Base-by-base conservation (phyloP, 805 yeast genomes). In the Candida chauliodis region DNA sequence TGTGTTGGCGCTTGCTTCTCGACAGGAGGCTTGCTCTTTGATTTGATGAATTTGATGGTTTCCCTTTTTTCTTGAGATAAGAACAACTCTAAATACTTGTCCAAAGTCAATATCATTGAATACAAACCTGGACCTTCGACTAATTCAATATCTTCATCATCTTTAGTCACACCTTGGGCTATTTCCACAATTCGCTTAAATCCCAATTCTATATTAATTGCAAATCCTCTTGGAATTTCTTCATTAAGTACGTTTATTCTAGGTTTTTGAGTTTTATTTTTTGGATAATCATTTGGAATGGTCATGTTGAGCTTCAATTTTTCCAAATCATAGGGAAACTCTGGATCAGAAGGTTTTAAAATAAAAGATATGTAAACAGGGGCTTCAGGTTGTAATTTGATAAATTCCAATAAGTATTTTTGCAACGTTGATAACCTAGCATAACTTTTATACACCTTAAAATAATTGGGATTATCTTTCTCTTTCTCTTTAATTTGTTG, bases 161-260 rank as follows among this genome's bases (percentile, higher is more conserved):
- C 57, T n/a, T 38, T 40, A 24, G 46, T 58, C 27, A 43, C 37
- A 11, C 32, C 23, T 37, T 42, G 37, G 11, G 64, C 61, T 4
- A 56, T 35, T 5, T 44, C 43, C 6, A 50, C 73, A 15, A 79
- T 77, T 32, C 60, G 55, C 29, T 59, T 60, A 55, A 79, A 84
- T 5, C 89, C 91, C 4, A 56, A 47, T 50, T 84, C 91, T n/a
- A 84, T 64, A 47, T 83, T 83, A 10, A 73, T 63, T 10, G 85
- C 75, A 52, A 61, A 79, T 0, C 90, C 91, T 41, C 78, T 63
- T 1, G 91, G 88, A 10, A 84, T 79, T 22, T 81, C 86, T 23
- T 73, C 72, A 58, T 82, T 83, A 37, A 78, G 63, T 6, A 84
- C 82, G 24, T 67, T 59, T 3, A 83, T 66, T 11, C 69, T 58